Percentiles rank a stretch among this genome's conserved stretches.
Evolutionary conservation across 371 early-diverging fungal species (phyloP).

Genomic region (Mucor irregularis): DNA sequence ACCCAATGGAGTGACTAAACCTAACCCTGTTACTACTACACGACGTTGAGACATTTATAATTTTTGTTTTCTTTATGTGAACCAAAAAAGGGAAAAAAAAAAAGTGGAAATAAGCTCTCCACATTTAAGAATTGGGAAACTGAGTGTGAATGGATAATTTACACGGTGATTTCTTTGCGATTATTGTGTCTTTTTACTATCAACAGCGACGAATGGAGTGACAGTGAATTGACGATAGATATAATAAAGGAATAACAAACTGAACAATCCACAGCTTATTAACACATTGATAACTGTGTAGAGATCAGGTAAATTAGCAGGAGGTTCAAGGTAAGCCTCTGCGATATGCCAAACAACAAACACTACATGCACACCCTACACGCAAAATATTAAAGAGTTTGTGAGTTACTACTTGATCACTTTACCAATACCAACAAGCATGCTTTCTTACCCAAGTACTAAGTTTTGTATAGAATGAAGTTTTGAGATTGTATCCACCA

Average conservation of each 20-base stretch:
- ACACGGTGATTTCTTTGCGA: no score
- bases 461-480: conserved; percentile 3
- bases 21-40: conserved; percentile 95
- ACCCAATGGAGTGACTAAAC: conserved; percentile 92
- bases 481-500: conserved; percentile 22
- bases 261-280: conserved; percentile 68
- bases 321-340: conserved; percentile 62
- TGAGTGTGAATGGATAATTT: no score
- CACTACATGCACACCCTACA: conserved; percentile 41
- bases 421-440: neutral
- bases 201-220: neutral
- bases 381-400: neutral
- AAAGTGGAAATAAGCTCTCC: no score
- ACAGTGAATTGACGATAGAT: conserved; percentile 59
- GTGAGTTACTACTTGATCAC: neutral
- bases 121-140: no score
- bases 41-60: conserved; percentile 38
- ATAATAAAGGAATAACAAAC: conserved; percentile 60
- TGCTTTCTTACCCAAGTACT: conserved; percentile 10
- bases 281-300: conserved; percentile 79
- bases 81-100: no score
- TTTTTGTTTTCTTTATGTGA: no score
- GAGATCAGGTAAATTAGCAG: conserved; percentile 76
- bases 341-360: conserved; percentile 63
- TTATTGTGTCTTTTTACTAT: neutral